Evolutionary conservation across 2,329 filamentous ascomycete genomes (phyloP), one percentile per base, ranked within the genome.

Genomic region (Ceratocystis alfenasii): DNA sequence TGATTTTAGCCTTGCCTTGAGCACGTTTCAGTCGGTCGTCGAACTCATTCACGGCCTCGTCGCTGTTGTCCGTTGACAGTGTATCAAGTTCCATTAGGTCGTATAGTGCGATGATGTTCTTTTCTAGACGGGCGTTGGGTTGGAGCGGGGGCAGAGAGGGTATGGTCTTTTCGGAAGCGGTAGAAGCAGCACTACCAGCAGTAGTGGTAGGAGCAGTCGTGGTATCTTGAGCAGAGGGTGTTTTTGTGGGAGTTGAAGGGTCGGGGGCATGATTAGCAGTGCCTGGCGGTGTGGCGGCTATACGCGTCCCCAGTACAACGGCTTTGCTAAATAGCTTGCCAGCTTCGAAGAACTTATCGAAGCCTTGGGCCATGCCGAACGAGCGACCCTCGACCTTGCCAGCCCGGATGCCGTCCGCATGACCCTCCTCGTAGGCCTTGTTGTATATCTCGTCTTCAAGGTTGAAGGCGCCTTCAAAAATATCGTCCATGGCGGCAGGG

Each of bases 301-400:
- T 75, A 65, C 91, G 81, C 68, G 89, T 88, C 12, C 86, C 85
- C 92, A 93, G 97, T n/a, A 97, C 80, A 28, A 88, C 77, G 15
- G 90, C 85, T 71, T 85, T 87, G 57, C 90, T 89, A 71, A 93
- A 87, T 41, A 97, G 76, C 67, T 82, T 81, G 1, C 93, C 93
- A 74, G 90, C 83, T 69, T 90, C 87, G 53, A 88, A 73, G 72
- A 95, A 96, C 76, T 96, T 97, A 71, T 96, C 90, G 71, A 94
- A 97, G 0, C 92, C 93, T 69, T 92, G 94, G 74, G 95, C 88
- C 53, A 97, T 83, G 0, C 93, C 94, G 73, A 97, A 90, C 22
- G 90, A 84, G 63, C 91, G 88, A 68, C 94, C 94, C 80, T 99
- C 94, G 69, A 90, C 85, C 67, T 87, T 86, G 48, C 94, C 94